Conservation (phyloP, 2,329 filamentous ascomycete genomes). For the Fonsecaea monophora region DNA sequence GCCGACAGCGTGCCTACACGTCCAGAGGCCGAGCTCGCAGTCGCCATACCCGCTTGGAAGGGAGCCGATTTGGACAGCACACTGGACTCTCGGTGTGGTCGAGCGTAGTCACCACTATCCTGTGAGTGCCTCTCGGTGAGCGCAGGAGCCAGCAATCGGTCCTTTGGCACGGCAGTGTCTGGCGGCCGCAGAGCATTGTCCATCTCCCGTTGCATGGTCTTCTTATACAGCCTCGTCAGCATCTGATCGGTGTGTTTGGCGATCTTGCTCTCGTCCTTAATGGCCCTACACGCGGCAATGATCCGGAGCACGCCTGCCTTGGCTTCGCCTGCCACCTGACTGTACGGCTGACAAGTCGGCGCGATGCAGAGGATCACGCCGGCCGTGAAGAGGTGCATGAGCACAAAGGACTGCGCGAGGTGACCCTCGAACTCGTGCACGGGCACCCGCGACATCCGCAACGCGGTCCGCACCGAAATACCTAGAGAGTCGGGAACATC, state of each 20-base stretch:
- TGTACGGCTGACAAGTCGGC: conserved; percentile 43
- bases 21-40: neutral
- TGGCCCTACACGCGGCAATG: conserved; percentile 40
- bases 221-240: conserved; percentile 42
- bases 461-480: conserved; percentile 41
- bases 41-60: neutral
- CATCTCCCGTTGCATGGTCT: conserved; percentile 39
- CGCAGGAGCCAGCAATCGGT: neutral
- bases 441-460: conserved; percentile 43
- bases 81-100: neutral
- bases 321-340: conserved; percentile 41
- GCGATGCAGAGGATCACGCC: conserved; percentile 43
- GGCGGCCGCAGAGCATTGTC: conserved; percentile 26
- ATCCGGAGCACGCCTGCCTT: conserved; percentile 44
- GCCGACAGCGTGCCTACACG: neutral
- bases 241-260: conserved; percentile 42
- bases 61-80: neutral
- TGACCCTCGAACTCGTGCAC: conserved; percentile 42
- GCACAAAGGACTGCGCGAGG: conserved; percentile 39
- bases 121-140: conserved; percentile 8
- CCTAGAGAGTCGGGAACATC: conserved; percentile 26
- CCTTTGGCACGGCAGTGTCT: conserved; percentile 10
- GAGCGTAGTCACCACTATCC: neutral
- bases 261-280: conserved; percentile 40
- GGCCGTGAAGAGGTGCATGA: conserved; percentile 39